A percentile compares a stretch with the other conserved stretches of the same genome.
These are phyloP conservation scores for Iberis pinnata DNA, from an alignment of 345 rosid species.

Conservation along the genomic window DNA sequence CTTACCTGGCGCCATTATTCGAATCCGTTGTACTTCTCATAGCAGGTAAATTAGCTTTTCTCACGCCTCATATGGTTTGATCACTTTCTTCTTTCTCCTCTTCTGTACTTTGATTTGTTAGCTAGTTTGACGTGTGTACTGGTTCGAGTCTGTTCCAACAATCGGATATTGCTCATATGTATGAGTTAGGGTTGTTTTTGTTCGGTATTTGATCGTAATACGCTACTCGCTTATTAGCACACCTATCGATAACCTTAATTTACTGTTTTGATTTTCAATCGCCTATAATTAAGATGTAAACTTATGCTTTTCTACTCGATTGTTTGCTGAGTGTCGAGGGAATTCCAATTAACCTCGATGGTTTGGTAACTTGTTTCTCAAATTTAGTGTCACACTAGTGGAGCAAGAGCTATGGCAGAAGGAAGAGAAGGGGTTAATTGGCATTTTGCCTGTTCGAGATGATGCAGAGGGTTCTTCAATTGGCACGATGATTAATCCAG, in stretches of 20 bases:
- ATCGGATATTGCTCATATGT: neutral
- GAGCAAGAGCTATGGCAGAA: conserved; percentile 99
- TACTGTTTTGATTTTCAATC: neutral
- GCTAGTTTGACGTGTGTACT: neutral
- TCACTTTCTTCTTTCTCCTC: conserved; percentile 2
- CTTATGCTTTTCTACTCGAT: neutral
- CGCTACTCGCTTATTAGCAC: neutral
- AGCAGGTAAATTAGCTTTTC: conserved; percentile 47
- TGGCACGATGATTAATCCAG: conserved; percentile 49
- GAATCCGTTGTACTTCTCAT: conserved; percentile 96
- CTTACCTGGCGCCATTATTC: conserved; percentile 95
- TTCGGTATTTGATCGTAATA: neutral
- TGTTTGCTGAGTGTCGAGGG: neutral
- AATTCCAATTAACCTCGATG: too few species aligned
- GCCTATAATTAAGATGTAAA: neutral
- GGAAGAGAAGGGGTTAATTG: conserved; percentile 91
- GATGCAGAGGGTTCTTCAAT: conserved; percentile 52
- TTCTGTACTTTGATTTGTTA: conserved; percentile 5
- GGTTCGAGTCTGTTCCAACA: neutral
- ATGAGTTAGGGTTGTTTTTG: conserved; percentile 8
- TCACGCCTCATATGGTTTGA: conserved; percentile 7
- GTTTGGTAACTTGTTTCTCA: conserved; percentile 15
- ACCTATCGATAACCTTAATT: neutral
- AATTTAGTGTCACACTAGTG: conserved; percentile 78
- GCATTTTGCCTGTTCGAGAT: conserved; percentile 90